Evolutionary conservation across 805 yeast genomes (phyloP).

Genomic region (Saccharomycopsis sp.): DNA sequence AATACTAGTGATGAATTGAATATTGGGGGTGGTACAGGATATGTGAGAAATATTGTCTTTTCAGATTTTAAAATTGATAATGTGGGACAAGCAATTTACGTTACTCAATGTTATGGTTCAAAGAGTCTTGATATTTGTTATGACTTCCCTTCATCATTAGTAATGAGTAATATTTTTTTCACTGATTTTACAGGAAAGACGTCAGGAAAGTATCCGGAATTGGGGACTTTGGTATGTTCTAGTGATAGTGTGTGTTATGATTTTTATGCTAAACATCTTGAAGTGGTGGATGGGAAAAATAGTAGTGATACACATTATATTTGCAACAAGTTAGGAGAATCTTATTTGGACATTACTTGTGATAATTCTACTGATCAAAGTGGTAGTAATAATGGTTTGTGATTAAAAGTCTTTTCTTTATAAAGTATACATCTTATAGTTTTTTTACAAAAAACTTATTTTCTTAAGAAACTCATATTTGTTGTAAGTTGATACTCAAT

Average conservation of each 20-base stretch:
- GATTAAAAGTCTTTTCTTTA: background rate
- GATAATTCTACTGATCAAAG: conserved; percentile 1
- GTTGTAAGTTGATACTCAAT: background rate
- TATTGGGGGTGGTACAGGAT: conserved; percentile 12
- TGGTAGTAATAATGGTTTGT: conserved; percentile 10
- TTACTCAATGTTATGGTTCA: conserved; percentile 10
- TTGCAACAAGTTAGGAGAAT: conserved; percentile 9
- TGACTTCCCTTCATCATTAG: conserved; percentile 4
- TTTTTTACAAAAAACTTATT: background rate
- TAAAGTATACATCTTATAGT: background rate
- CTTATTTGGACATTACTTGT: conserved; percentile 1
- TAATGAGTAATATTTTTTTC: conserved; percentile 1
- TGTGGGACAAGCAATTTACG: conserved; percentile 6
- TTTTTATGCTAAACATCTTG: conserved; percentile 3
- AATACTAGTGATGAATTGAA: background rate
- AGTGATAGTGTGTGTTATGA: conserved; percentile 4
- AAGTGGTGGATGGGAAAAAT: conserved; percentile 2
- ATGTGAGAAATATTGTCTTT: conserved; percentile 7
- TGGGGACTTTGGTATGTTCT: conserved; percentile 9
- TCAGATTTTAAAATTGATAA: conserved; percentile 2
- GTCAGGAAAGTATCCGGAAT: conserved; percentile 1
- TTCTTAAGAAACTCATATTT: too few relatives aligned
- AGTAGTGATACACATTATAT: background rate
- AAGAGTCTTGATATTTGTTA: conserved; percentile 1
- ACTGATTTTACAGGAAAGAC: conserved; percentile 3